These are phyloP conservation scores for Nitzschia inconspicua DNA, from an alignment of 108 stramenopile species.

Conservation along the genomic window DNA sequence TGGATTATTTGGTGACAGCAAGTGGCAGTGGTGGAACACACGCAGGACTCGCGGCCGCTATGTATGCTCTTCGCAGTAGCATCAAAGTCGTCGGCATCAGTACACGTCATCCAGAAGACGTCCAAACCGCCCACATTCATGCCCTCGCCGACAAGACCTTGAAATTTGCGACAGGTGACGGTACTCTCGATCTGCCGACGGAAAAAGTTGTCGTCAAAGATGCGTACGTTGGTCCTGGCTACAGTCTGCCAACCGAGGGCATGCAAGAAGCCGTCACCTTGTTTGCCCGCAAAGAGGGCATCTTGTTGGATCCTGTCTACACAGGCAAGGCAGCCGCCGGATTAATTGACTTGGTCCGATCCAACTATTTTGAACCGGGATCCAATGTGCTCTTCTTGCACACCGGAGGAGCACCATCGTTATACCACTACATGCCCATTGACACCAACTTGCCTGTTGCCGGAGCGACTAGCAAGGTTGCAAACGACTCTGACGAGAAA, in stretches of 20 bases:
- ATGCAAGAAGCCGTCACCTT: constrained; percentile 34
- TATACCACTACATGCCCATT: constrained; percentile 18
- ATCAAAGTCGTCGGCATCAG: constrained; percentile 23
- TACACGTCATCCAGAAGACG: constrained; percentile 26
- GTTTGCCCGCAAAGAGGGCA: constrained; percentile 32
- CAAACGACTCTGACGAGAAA: background rate
- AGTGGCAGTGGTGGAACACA: constrained; percentile 32
- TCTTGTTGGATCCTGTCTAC: constrained; percentile 43
- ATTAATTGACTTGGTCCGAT: constrained; percentile 30
- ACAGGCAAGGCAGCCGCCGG: constrained; percentile 38
- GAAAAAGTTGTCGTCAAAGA: constrained; percentile 24
- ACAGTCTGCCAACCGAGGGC: constrained; percentile 27
- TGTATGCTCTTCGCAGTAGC: background rate
- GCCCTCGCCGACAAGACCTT: constrained; percentile 18
- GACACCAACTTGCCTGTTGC: background rate
- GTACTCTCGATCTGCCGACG: background rate
- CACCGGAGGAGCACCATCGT: constrained; percentile 33
- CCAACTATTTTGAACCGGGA: constrained; percentile 23
- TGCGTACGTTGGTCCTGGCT: constrained; percentile 38
- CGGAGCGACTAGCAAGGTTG: background rate
- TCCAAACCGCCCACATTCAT: constrained; percentile 18
- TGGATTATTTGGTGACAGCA: constrained; percentile 16
- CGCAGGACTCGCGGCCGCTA: constrained; percentile 28
- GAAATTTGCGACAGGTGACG: constrained; percentile 1
- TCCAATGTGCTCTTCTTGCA: constrained; percentile 39